Base-by-base conservation (phyloP, 495 filamentous ascomycete species). In the Penicillium parvum region DNA sequence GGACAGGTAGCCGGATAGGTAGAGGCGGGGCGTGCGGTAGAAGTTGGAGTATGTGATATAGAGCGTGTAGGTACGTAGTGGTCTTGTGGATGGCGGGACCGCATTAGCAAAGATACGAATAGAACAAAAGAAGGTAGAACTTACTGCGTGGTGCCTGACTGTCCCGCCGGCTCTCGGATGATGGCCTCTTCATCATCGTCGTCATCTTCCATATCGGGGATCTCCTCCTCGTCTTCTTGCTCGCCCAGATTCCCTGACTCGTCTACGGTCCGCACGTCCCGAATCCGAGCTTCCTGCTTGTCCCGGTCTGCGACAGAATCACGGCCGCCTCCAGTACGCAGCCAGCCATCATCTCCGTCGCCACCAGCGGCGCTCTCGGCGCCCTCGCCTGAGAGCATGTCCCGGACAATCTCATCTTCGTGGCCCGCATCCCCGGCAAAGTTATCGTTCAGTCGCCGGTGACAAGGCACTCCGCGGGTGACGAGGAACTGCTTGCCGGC, bases 31-130 rank as follows among this genome's bases (percentile, higher is more conserved):
- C 25, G 91, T 96, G 40, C 89, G 89, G 70, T 96, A 99, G 72
- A 92, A 96, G 42, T 88, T 88, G 11, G 90, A 83, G 67, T 99
- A 99, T 52, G 85, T 90, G 53, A 99, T 96, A 77, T 99, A 99
- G 55, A 97, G 84, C 43, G 85, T 94, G 65, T 99, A 99, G 9
- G 88, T 95, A 43, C 94, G 85, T 20, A 85, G 77, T 15, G 87
- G 83, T 44, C 89, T 96, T 51, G 47, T 35, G 21, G 19, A n/a
- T 35, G 17, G 32, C 9, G 27, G n/a, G n/a, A n/a, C 23, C 6
- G 2, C 17, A 32, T 43, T 47, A 45, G 12, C 1, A 33, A 18
- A 29, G 18, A 35, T n/a, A 12, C 19, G 11, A 1, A n/a, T 7
- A 43, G 25, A 18, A 6, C 6, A 32, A 50, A 35, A 33, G 30